phyloP scores from a whole-genome alignment of 306 rosid species.

The Malus sieversii region DNA sequence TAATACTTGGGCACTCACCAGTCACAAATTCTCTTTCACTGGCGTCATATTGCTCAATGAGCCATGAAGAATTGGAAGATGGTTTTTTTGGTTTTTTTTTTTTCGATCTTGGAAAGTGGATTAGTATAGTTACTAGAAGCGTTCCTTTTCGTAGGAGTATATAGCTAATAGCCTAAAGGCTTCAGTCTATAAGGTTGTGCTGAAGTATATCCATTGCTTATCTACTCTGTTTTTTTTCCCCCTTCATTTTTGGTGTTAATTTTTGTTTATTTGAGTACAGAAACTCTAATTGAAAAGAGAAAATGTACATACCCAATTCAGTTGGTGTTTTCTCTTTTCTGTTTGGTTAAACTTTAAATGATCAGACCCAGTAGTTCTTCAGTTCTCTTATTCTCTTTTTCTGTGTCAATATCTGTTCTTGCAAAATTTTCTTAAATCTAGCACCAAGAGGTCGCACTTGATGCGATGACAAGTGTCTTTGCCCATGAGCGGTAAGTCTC shows the following conservation, averaged over 20 bases:
- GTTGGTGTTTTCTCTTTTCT: background rate
- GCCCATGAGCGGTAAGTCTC: too few species aligned
- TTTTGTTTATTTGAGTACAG: slow-evolving; percentile 7
- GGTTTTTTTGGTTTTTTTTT: background rate
- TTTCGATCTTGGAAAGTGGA: slow-evolving; percentile 26
- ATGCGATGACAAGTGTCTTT: too few species aligned
- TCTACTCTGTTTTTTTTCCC: background rate
- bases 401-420: background rate
- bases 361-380: background rate
- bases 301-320: slow-evolving; percentile 13
- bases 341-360: background rate
- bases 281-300: slow-evolving; percentile 10
- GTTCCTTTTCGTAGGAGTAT: slow-evolving; percentile 10
- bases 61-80: background rate
- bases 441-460: too few species aligned
- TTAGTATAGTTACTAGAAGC: slow-evolving; percentile 14
- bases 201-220: slow-evolving; percentile 2
- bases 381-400: background rate
- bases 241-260: background rate
- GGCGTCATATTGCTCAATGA: background rate
- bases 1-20: background rate
- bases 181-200: slow-evolving; percentile 5
- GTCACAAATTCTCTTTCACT: background rate
- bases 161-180: background rate
- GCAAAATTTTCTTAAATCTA: too few species aligned